Conservation (phyloP, 78 protist species). For the Acrasis kona region DNA sequence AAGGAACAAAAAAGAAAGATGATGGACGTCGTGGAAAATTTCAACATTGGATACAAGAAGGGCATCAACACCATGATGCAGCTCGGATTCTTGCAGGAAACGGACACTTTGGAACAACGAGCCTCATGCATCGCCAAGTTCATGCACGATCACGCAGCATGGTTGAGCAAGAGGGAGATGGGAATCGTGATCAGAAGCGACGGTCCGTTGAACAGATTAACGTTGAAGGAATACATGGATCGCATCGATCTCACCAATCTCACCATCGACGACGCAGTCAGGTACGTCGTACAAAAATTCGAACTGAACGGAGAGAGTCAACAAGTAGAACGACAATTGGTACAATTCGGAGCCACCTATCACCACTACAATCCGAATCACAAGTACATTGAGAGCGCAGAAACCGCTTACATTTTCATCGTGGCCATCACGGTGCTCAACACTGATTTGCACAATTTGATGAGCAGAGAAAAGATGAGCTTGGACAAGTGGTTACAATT, state of each 20-base stretch:
- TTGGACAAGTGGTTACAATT: not conserved
- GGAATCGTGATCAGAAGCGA: not conserved
- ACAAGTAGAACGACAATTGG: not conserved
- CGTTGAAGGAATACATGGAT: not conserved
- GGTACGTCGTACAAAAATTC: not conserved
- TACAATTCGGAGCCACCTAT: not conserved
- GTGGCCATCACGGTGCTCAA: conserved; percentile 5
- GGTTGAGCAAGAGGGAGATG: not conserved
- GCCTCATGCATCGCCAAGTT: not conserved
- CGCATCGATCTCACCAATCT: not conserved
- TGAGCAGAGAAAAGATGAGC: not conserved
- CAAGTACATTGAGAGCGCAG: not conserved
- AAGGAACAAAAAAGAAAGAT: not conserved
- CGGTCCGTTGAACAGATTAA: too few relatives aligned
- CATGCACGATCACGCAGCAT: not conserved
- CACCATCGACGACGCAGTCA: not conserved
- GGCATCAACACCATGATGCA: too few relatives aligned
- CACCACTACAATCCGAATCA: not conserved
- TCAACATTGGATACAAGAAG: not conserved
- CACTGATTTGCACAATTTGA: conserved; percentile 10
- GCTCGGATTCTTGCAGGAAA: not conserved
- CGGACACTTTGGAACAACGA: not conserved
- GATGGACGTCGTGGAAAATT: not conserved
- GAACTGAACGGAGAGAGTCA: not conserved
- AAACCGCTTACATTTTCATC: not conserved